Percentiles rank a stretch among this genome's conserved stretches.
Conservation (phyloP, 441 rosid species). For the Jatropha podagrica region DNA sequence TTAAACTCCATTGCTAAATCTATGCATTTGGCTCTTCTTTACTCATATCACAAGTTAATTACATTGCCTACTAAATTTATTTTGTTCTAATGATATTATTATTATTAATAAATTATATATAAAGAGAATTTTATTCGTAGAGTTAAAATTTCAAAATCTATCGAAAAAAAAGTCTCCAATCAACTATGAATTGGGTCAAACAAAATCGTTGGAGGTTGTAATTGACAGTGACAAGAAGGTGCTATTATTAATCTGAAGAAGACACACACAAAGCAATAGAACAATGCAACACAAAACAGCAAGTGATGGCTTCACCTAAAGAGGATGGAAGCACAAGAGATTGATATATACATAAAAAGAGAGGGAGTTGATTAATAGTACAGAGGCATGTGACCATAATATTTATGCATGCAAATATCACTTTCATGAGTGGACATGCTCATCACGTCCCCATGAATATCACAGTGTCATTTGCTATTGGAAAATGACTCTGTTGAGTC, state of each 20-base stretch:
- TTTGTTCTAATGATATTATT: too few species aligned
- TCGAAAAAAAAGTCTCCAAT: too few species aligned
- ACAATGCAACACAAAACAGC: not conserved
- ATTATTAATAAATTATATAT: too few species aligned
- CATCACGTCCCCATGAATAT: conserved; percentile 12
- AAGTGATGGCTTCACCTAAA: not conserved
- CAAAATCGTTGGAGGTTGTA: not conserved
- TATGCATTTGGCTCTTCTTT: too few species aligned
- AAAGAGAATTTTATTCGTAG: too few species aligned
- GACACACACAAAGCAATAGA: not conserved
- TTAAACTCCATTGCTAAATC: too few species aligned
- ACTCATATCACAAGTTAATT: too few species aligned
- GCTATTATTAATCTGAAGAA: not conserved
- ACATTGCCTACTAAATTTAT: too few species aligned
- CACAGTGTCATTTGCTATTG: conserved; percentile 14
- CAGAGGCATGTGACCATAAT: conserved; percentile 31
- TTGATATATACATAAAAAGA: not conserved
- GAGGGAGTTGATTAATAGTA: not conserved
- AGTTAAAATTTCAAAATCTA: too few species aligned
- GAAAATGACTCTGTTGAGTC: conserved; percentile 23
- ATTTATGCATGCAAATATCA: conserved; percentile 9
- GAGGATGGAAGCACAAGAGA: not conserved
- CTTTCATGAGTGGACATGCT: conserved; percentile 12
- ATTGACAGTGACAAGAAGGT: not conserved
- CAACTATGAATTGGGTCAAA: too few species aligned